Percentiles rank a stretch among this genome's conserved stretches.
These are phyloP conservation scores for Naganishia vaughanmartiniae DNA, from an alignment of 768 basidiomycete genomes.

Conservation along the genomic window DNA sequence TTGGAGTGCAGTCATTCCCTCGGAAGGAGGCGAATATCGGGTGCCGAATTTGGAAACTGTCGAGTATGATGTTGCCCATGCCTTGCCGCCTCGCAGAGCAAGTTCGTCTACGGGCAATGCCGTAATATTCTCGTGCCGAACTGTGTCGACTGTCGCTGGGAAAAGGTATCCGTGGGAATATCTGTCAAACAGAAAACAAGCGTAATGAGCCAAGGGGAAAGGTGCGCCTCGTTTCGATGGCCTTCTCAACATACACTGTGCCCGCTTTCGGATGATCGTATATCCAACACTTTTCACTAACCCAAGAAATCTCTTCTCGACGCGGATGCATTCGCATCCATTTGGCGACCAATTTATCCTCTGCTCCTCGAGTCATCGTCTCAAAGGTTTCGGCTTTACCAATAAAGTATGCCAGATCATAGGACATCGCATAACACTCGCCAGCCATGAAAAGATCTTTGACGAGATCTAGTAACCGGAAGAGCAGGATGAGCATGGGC, in stretches of 20 bases:
- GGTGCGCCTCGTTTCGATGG: background rate
- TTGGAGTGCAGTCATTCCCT: constrained; percentile 64
- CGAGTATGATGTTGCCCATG: constrained; percentile 62
- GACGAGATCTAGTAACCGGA: constrained; percentile 58
- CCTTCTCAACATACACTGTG: constrained; percentile 69
- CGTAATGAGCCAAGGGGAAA: constrained; percentile 21
- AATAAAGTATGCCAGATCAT: constrained; percentile 82
- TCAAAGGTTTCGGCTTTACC: constrained; percentile 71
- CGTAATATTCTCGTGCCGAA: constrained; percentile 57
- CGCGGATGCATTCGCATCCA: constrained; percentile 86
- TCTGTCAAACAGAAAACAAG: constrained; percentile 52
- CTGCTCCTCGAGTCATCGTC: constrained; percentile 69
- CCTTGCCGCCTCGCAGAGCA: constrained; percentile 45
- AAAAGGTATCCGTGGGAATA: constrained; percentile 94
- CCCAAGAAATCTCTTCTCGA: constrained; percentile 73
- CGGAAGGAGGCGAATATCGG: constrained; percentile 68
- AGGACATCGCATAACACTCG: constrained; percentile 84
- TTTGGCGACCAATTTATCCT: constrained; percentile 82
- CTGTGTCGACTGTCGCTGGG: constrained; percentile 76
- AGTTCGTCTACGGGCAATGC: constrained; percentile 48
- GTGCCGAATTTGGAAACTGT: constrained; percentile 81
- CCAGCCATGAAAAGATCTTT: constrained; percentile 94
- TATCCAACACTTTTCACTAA: constrained; percentile 90
- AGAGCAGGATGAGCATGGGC: background rate
- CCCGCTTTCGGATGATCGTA: constrained; percentile 94